A percentile compares a stretch with the other conserved stretches of the same genome.
Conservation (phyloP, 345 rosid species). For the Luvunga scandens region DNA sequence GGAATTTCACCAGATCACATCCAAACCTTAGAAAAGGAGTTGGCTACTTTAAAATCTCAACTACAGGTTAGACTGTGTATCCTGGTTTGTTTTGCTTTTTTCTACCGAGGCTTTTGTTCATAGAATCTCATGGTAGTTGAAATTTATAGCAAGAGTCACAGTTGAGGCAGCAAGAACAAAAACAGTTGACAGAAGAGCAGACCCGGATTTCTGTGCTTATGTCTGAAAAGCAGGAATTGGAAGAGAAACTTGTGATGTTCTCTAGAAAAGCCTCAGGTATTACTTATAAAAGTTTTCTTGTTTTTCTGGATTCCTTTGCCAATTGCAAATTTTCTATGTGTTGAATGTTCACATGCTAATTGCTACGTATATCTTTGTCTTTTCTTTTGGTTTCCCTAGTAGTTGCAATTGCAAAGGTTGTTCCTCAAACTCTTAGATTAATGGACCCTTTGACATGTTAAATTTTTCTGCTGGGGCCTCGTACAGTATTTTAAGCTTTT, state of each 20-base stretch:
- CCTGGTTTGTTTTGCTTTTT: slow-evolving; percentile 9
- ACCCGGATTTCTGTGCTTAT: slow-evolving; percentile 50
- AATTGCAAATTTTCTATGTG: neutral
- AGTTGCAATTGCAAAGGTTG: neutral
- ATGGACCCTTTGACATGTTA: neutral
- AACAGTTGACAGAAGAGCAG: slow-evolving; percentile 57
- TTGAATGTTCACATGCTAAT: neutral
- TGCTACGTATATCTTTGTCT: neutral
- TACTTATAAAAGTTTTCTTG: neutral
- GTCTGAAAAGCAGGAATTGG: slow-evolving; percentile 76
- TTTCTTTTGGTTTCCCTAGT: neutral
- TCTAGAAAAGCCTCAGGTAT: slow-evolving; percentile 56
- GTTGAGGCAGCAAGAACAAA: slow-evolving; percentile 66
- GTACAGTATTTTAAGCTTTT: neutral
- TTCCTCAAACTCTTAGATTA: neutral
- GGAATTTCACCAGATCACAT: slow-evolving; percentile 55
- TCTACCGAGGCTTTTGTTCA: slow-evolving; percentile 1
- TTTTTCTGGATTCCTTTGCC: neutral
- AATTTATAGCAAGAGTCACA: slow-evolving; percentile 58
- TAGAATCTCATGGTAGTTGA: slow-evolving; percentile 30
- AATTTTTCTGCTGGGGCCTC: neutral
- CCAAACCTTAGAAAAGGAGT: slow-evolving; percentile 68
- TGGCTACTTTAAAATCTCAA: slow-evolving; percentile 56
- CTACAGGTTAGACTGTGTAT: slow-evolving; percentile 51
- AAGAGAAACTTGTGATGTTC: slow-evolving; percentile 53